Evolutionary conservation across 2,329 filamentous ascomycete species (phyloP).

Genomic region (Colletotrichum sp.): DNA sequence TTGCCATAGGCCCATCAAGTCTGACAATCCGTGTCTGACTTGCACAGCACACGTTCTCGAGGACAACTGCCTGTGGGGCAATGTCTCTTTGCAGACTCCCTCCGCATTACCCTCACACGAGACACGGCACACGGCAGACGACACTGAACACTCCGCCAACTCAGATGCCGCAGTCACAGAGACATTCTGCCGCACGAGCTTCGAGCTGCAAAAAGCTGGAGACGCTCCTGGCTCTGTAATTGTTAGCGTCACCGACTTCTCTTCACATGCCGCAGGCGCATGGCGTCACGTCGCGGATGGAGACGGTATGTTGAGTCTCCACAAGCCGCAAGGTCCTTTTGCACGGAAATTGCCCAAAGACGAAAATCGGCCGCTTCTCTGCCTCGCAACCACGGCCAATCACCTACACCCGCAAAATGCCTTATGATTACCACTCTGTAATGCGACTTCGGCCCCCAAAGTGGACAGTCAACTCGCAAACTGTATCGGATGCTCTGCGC

Average conservation of each 20-base stretch:
- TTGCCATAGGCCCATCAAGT: background rate
- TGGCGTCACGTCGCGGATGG: background rate
- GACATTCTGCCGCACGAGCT: background rate
- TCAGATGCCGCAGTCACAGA: background rate
- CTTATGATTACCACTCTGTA: background rate
- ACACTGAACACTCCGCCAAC: background rate
- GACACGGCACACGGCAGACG: background rate
- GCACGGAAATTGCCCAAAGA: background rate
- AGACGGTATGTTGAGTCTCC: background rate
- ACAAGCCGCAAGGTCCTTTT: background rate
- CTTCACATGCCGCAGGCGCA: background rate
- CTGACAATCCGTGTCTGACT: background rate
- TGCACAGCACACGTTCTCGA: background rate
- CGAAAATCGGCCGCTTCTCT: background rate
- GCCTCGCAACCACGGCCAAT: background rate
- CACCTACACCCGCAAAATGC: background rate
- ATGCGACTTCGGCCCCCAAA: background rate
- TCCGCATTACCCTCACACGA: background rate
- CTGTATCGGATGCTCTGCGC: background rate
- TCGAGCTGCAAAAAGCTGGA: background rate
- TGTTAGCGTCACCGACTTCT: slow-evolving; percentile 16
- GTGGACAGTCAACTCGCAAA: background rate
- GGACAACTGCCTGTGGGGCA: background rate
- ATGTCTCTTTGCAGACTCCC: background rate
- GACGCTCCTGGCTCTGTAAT: background rate